Base-by-base conservation (phyloP, 257 asterid species). In the Solanum chmielewskii region DNA sequence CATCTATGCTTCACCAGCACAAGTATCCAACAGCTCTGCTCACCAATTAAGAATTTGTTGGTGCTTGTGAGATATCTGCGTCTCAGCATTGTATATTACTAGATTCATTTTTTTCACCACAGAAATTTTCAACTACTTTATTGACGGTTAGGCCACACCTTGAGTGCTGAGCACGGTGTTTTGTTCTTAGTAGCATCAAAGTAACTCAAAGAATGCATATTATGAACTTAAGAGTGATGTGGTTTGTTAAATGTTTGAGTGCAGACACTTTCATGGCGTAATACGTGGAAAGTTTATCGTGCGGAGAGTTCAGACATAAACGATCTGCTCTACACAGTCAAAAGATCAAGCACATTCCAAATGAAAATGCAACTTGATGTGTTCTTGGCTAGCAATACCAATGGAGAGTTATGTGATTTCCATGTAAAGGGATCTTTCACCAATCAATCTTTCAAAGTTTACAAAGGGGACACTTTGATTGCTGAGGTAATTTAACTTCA, bases 381-480 rank as follows among this genome's bases (percentile, higher is more conserved):
- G 37, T 92, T 90, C 91, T 83, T 91, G 90, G 92, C 91, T 27
- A 81, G 59, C 78, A 91, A 91, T 69, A n/a, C 31, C 69, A 75
- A 35, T 9, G 66, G 85, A 42, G 90, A 90, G 5, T 73, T 87
- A 10, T 90, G 92, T 23, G 91, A 92, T 88, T 92, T 91, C 33
- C 92, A 85, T 13, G 92, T 92, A 12, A 83, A 90, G 14, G 94
- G 94, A 25, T 85, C 91, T 74, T 92, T 90, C 45, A 35, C 89
- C 88, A 88, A 92, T 83, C 88, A 87, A 60, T 89, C 91, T n/a
- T 92, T 89, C 87, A 90, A 90, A 83, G 91, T 92, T 42, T 88
- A 91, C 16, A 88, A 90, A 90, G 86, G 93, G 35, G 90, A 92
- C 59, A 87, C 60, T n/a, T 11, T 92, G 59, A 88, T 93, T 11